These are phyloP conservation scores for Betula pendula DNA, from an alignment of 306 rosid genomes.

Conservation along the genomic window DNA sequence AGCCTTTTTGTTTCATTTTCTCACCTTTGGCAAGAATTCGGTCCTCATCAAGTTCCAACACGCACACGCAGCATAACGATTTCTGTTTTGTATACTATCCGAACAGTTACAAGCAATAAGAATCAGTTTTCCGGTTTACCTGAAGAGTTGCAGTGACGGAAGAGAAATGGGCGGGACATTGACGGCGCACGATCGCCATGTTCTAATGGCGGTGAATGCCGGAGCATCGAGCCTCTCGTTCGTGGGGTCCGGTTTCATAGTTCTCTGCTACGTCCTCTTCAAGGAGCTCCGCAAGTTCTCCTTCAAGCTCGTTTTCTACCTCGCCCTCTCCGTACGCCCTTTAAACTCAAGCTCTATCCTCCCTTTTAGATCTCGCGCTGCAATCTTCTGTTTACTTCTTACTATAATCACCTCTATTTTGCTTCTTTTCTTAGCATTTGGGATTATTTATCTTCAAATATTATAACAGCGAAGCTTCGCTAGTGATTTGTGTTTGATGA, in stretches of 20 bases:
- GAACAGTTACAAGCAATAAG: not conserved
- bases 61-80: no score
- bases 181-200: slow-evolving; percentile 58
- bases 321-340: slow-evolving; percentile 76
- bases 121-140: not conserved
- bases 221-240: slow-evolving; percentile 89
- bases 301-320: slow-evolving; percentile 98
- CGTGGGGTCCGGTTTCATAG: slow-evolving; percentile 85
- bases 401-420: not conserved
- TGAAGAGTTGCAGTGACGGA: not conserved
- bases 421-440: not conserved
- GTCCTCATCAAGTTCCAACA: no score
- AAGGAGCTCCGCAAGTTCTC: slow-evolving; percentile 99
- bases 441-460: not conserved
- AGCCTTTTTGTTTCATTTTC: no score
- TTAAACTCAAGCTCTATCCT: not conserved
- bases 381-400: not conserved
- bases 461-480: not conserved
- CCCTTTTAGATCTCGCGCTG: slow-evolving; percentile 3
- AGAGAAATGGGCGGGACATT: slow-evolving; percentile 40
- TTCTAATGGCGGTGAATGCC: slow-evolving; percentile 58
- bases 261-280: slow-evolving; percentile 94
- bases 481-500: not conserved
- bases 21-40: no score
- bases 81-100: not conserved